Conservation (phyloP, 495 filamentous ascomycete genomes). For the Pseudotulostoma volvatum region DNA sequence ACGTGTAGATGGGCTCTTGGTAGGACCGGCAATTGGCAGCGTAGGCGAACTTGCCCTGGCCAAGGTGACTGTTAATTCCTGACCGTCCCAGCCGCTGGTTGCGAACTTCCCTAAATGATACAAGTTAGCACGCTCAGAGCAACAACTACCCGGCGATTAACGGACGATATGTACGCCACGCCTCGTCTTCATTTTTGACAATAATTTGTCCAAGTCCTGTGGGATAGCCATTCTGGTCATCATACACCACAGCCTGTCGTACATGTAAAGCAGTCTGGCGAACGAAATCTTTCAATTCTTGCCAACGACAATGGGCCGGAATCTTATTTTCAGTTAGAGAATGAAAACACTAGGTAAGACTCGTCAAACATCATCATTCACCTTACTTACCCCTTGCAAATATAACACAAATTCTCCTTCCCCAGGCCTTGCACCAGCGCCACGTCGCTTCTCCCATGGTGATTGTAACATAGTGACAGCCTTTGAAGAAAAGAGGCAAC, state of each 20-base stretch:
- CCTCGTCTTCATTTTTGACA: conserved; percentile 32
- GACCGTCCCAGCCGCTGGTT: conserved; percentile 31
- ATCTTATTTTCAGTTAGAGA: conserved; percentile 18
- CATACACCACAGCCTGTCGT: conserved; percentile 32
- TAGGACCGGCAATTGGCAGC: conserved; percentile 29
- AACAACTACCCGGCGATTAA: not conserved
- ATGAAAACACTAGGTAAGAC: not conserved
- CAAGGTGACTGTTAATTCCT: conserved; percentile 28
- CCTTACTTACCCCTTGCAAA: conserved; percentile 25
- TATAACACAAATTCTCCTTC: conserved; percentile 34
- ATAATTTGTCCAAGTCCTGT: conserved; percentile 33
- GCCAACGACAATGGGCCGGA: conserved; percentile 32
- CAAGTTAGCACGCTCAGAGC: not conserved
- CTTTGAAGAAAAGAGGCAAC: conserved; percentile 7
- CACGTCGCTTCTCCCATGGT: conserved; percentile 17
- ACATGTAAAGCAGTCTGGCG: conserved; percentile 32
- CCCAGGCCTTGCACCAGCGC: conserved; percentile 16
- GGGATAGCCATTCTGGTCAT: conserved; percentile 29
- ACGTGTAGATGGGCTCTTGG: conserved; percentile 20
- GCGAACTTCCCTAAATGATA: conserved; percentile 22
- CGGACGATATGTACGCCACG: conserved; percentile 32
- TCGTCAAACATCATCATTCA: not conserved
- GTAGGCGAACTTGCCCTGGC: conserved; percentile 28
- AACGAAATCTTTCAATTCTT: conserved; percentile 32
- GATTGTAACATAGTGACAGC: not conserved